Evolutionary conservation across 495 filamentous ascomycete genomes (phyloP), one percentile per base, ranked within the genome.

Genomic region (Tetracladium marchalianum): DNA sequence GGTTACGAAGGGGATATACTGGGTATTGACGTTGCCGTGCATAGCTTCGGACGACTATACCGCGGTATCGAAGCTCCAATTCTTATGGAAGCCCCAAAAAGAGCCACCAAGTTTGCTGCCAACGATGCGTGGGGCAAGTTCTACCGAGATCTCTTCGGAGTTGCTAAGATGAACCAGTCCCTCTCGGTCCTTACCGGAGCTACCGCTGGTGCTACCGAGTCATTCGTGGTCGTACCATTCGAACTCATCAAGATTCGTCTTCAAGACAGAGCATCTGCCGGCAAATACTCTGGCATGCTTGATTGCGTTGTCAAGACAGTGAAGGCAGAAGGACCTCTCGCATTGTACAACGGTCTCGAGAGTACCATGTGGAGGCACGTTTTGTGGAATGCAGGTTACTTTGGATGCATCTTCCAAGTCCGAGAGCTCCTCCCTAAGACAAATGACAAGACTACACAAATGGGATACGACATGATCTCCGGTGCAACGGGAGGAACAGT

Each of bases 41-140:
- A 41, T 47, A 93, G 88, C 24, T 79, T 83, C 65, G 90, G 86
- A 44, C 78, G 90, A 42, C 69, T 98, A 15, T 98, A 98, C 70
- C 85, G 92, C 57, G 92, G 92, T 61, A 98, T 98, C 63, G 81
- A 78, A 24, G 90, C 93, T 11, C 92, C 92, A 16, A 97, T 98
- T 54, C 70, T 96, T 52, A 97, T 98, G 92, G 92, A 98, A 69
- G 92, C 92, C 13, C 92, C 92, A 46, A 98, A 98, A 78, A 81
- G 92, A 63, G 92, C 92, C 8, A 95, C 85, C 67, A 98, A 98
- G 66, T 97, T 98, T 68, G 90, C 92, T 41, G 93, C 92, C 62
- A 98, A 98, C 66, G 93, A 98, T 62, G 82, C 88, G 63, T 98
- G 92, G 92, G 92, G 92, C 52, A 77, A 81, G 63, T 77, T 94